Evolutionary conservation across 306 rosid species (phyloP), one percentile per base, ranked within the genome.

Genomic region (Crataegus laevigata): DNA sequence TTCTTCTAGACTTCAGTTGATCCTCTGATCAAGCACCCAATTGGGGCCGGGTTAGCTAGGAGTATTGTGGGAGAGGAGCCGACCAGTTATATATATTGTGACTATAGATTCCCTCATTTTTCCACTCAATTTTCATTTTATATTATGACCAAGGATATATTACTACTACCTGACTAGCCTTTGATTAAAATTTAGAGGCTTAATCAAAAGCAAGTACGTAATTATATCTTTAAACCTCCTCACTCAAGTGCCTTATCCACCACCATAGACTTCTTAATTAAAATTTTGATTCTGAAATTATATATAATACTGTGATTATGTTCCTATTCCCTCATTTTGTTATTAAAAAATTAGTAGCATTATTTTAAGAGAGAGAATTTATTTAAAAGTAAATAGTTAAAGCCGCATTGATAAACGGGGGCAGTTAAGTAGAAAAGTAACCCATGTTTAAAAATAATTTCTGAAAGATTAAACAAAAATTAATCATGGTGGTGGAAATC

Each of bases 81-180:
- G 7, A 55, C 66, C 60, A 61, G 73, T 45, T 74, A 84, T 12
- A 5, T 12, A 5, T 52, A 52, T 52, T 68, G 88, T 57, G 86
- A 79, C 77, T 38, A 55, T 47, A 83, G 78, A 88, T 86, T 88
- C 87, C 90, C 81, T 79, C 87, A 78, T 68, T 71, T 88, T 72
- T 17, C 82, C 85, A 77, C 83, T 77, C 66, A 42, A 52, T 36
- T 71, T 43, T 52, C 5, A 32, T 3, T 79, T 43, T 54, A 14
- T 68, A 63, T 21, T 18, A 8, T 52, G 50, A 57, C 24, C 24
- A 22, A 57, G 25, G 40, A 29, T 24, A 11, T 6, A 24, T 58
- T 24, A 24, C 5, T 54, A 21, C 25, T 58, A 13, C 32, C 2
- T 52, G 58, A n/a, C 24, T n/a, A 11, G 63, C 63, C 30, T 4